A percentile compares a stretch with the other conserved stretches of the same genome.
Evolutionary conservation across 2,329 filamentous ascomycete species (phyloP).

Genomic region (Hirsutella rhossiliensis): DNA sequence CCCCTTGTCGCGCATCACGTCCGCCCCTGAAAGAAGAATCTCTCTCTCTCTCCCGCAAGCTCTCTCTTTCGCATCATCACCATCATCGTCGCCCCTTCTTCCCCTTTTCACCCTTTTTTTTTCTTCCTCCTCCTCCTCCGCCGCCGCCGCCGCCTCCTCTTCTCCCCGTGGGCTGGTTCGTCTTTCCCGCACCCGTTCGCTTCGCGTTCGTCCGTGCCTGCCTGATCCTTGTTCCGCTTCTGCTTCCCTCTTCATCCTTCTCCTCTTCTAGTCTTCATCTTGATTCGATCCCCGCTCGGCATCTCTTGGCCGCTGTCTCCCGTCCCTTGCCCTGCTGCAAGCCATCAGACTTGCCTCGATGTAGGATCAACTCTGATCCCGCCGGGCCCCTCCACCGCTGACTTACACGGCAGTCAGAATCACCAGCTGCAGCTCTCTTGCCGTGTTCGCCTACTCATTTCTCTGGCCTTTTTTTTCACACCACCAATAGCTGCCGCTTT

Average conservation of each 20-base stretch:
- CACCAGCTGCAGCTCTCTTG: background rate
- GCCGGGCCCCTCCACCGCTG: no score
- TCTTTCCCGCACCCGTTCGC: background rate
- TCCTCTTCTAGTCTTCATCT: background rate
- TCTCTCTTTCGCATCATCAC: background rate
- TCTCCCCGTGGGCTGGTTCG: background rate
- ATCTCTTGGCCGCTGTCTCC: background rate
- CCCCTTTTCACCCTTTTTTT: background rate
- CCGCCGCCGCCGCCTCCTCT: background rate
- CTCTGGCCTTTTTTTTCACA: background rate
- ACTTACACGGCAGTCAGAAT: conserved; percentile 3
- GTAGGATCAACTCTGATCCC: background rate
- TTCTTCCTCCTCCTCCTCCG: background rate
- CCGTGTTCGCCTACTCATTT: background rate
- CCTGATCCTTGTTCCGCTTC: background rate
- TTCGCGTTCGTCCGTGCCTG: background rate
- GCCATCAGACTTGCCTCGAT: background rate
- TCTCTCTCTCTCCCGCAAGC: background rate
- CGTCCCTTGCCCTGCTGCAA: background rate
- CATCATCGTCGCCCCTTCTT: background rate
- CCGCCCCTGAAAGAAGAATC: conserved; percentile 1
- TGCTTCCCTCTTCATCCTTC: background rate
- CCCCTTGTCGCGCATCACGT: conserved; percentile 2
- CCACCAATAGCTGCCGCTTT: background rate
- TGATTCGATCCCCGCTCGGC: no score